These are phyloP conservation scores for Pisolithus marmoratus DNA, from an alignment of 768 basidiomycete genomes.

Conservation along the genomic window DNA sequence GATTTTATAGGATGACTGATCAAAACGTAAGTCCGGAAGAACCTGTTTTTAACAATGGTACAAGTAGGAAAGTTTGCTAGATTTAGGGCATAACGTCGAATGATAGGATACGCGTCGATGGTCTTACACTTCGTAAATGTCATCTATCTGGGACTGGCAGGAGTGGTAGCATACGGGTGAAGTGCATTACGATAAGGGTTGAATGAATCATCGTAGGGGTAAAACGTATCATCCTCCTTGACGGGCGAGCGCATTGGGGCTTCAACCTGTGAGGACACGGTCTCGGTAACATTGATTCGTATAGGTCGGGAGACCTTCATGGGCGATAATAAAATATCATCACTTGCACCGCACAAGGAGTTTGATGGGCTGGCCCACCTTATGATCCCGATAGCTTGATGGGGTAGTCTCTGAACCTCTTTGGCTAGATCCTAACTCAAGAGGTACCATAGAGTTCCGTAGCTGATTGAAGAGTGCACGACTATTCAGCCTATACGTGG, in stretches of 20 bases:
- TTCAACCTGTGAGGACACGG: not conserved
- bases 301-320: not conserved
- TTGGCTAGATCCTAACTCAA: not conserved
- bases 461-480: not conserved
- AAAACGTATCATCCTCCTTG: not conserved
- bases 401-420: not conserved
- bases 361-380: not conserved
- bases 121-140: not conserved
- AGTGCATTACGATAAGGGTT: too few species aligned
- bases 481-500: not conserved
- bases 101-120: not conserved
- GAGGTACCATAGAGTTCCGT: not conserved
- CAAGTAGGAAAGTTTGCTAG: not conserved
- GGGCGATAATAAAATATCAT: not conserved
- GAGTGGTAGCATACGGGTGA: too few species aligned
- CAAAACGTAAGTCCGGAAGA: not conserved
- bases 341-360: not conserved
- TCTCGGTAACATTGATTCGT: not conserved
- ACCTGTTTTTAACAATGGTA: not conserved
- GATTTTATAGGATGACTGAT: not conserved
- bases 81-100: not conserved
- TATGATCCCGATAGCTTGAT: not conserved
- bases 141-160: not conserved
- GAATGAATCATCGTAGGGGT: too few species aligned
- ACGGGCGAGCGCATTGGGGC: not conserved